Base-by-base conservation (phyloP, 2,329 filamentous ascomycete genomes). In the Fusarium tjaetaba region DNA sequence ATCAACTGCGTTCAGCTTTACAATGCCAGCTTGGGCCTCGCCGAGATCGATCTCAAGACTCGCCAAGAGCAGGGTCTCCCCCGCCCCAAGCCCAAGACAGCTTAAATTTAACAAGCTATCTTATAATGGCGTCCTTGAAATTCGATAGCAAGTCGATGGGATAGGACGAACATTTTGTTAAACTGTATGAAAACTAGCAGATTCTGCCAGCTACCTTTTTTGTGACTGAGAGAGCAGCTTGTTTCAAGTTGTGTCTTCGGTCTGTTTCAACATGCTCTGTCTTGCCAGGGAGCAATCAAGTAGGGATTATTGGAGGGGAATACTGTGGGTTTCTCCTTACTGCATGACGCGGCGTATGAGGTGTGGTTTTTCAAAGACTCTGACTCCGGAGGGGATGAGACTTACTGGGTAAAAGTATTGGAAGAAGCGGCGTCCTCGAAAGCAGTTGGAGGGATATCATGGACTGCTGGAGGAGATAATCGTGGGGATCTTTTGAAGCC, bases 1-100 rank as follows among this genome's bases (percentile, higher is more conserved):
- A 94, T 98, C 87, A 99, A 99, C 79, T 88, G 98, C 57, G 89
- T 98, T 53, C 96, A 99, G 86, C 88, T 99, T 77, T 90, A 97
- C 79, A 97, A 98, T 84, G 96, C 96, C 11, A 95, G 94, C 83
- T 91, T 91, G 80, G 97, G 94, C 92, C 87, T 99, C 43, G 96
- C 94, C 1, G 95, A 98, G 84, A 95, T 95, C n/a, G 96, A 99
- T 78, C 83, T 93, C 41, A 87, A 89, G 77, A 86, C 88, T 70
- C 89, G 94, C 78, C 88, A 75, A 64, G 82, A 80, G 42, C 79
- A 82, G 76, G 90, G 89, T 7, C 79, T 91, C 34, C 87, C 88
- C 30, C 86, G 86, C 75, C 82, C 81, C 52, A 80, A 80, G 72
- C 70, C 75, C 46, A 81, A 81, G 77, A 70, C 80, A 77, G 79